These are phyloP conservation scores for Dictyostelium discoideum DNA, from an alignment of 78 protist genomes.

Conservation along the genomic window DNA sequence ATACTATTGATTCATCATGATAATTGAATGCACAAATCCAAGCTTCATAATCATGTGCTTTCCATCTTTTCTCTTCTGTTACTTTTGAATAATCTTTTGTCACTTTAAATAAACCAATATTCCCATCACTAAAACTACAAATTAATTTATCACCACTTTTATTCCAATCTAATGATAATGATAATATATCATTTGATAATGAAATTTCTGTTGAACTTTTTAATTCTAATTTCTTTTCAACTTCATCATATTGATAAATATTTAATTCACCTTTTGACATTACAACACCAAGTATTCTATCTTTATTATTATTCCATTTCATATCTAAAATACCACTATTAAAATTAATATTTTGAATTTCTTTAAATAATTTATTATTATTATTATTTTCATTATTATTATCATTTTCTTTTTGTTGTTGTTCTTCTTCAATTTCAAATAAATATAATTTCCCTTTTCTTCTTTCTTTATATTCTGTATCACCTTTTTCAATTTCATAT, in stretches of 20 bases:
- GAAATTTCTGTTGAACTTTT: background rate
- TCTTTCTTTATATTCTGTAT: constrained; percentile 55
- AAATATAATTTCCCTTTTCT: constrained; percentile 70
- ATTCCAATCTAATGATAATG: constrained; percentile 86
- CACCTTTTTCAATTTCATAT: constrained; percentile 73
- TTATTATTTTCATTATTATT: background rate
- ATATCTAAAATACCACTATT: constrained; percentile 81
- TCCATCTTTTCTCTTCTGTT: constrained; percentile 17
- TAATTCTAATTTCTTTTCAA: background rate
- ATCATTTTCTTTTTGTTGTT: background rate
- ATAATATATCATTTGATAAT: constrained; percentile 4
- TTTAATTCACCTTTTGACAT: constrained; percentile 66
- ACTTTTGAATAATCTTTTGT: background rate
- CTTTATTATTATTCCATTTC: constrained; percentile 66
- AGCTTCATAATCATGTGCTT: constrained; percentile 85
- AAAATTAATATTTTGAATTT: constrained; percentile 30
- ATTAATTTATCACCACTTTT: background rate
- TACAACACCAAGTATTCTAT: constrained; percentile 17
- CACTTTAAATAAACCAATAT: constrained; percentile 1
- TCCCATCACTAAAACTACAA: constrained; percentile 65
- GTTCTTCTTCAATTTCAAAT: constrained; percentile 13
- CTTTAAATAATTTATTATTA: background rate
- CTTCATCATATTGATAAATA: background rate
- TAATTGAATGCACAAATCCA: constrained; percentile 87
- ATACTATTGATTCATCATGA: constrained; percentile 36